A percentile compares a stretch with the other conserved stretches of the same genome.
Evolutionary conservation across 208 protist species (phyloP).

Genomic region (Leishmania tarentolae): DNA sequence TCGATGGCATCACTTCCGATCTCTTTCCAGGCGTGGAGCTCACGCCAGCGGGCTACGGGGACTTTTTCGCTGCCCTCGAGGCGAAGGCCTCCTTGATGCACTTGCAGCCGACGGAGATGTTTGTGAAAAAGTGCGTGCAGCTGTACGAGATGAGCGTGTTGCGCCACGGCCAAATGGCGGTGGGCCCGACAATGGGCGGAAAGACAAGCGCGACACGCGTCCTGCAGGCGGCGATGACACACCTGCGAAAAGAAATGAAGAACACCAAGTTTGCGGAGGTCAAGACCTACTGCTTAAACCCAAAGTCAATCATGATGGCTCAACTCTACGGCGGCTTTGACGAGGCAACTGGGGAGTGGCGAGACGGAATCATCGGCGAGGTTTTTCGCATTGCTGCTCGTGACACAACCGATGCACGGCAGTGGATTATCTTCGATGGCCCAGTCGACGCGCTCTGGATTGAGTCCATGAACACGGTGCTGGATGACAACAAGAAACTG

Average conservation of each 20-base stretch:
- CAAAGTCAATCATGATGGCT: slow-evolving; percentile 98
- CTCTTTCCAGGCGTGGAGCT: slow-evolving; percentile 96
- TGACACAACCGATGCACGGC: slow-evolving; percentile 82
- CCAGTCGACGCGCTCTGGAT: slow-evolving; percentile 97
- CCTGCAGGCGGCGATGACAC: slow-evolving; percentile 88
- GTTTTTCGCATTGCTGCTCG: slow-evolving; percentile 91
- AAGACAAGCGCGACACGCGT: slow-evolving; percentile 92
- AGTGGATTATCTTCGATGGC: slow-evolving; percentile 98
- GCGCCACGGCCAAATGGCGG: slow-evolving; percentile 97
- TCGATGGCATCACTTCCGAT: slow-evolving; percentile 97
- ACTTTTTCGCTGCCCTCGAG: slow-evolving; percentile 79
- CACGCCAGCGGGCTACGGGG: slow-evolving; percentile 91
- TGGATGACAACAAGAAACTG: slow-evolving; percentile 96
- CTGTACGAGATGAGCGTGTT: slow-evolving; percentile 98
- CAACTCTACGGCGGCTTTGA: slow-evolving; percentile 98
- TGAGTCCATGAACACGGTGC: slow-evolving; percentile 96
- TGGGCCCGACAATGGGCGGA: slow-evolving; percentile 96
- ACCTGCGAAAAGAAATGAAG: slow-evolving; percentile 64
- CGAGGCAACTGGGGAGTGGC: slow-evolving; percentile 96
- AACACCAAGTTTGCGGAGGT: slow-evolving; percentile 85
- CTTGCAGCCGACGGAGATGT: slow-evolving; percentile 94
- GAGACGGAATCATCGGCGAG: slow-evolving; percentile 95
- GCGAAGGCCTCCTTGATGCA: slow-evolving; percentile 67
- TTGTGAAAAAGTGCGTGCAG: slow-evolving; percentile 97
- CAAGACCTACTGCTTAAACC: slow-evolving; percentile 93